A percentile compares a stretch with the other conserved stretches of the same genome.
These are phyloP conservation scores for Sugiyamaella grinbergsii DNA, from an alignment of 1,139 yeast species.

Conservation along the genomic window DNA sequence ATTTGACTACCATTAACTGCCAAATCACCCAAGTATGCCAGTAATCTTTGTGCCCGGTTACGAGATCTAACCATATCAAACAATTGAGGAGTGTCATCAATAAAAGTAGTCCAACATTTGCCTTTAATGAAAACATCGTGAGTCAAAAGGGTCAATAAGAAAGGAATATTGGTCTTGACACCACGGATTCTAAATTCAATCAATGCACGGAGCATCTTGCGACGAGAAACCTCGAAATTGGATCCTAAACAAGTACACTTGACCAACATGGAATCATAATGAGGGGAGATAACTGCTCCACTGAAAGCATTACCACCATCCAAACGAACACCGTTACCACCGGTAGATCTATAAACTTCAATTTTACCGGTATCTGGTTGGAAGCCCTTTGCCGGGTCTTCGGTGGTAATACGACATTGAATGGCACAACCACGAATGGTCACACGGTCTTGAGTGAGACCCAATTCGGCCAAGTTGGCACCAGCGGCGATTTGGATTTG, in stretches of 20 bases:
- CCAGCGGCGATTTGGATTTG: slow-evolving; percentile 99
- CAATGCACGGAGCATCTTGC: slow-evolving; percentile 95
- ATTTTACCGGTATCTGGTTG: slow-evolving; percentile 99
- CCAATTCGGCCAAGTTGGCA: slow-evolving; percentile 87
- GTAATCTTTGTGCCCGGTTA: slow-evolving; percentile 93
- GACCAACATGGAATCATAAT: slow-evolving; percentile 97
- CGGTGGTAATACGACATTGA: slow-evolving; percentile 99
- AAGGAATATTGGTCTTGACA: slow-evolving; percentile 97
- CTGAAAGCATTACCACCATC: slow-evolving; percentile 99
- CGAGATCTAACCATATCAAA: slow-evolving; percentile 94
- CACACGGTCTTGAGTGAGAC: slow-evolving; percentile 89
- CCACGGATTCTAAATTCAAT: slow-evolving; percentile 98
- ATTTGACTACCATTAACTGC: slow-evolving; percentile 94
- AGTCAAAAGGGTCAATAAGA: slow-evolving; percentile 87
- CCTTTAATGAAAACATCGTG: slow-evolving; percentile 88
- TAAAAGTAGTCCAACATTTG: slow-evolving; percentile 97
- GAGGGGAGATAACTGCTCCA: slow-evolving; percentile 97
- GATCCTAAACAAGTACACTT: slow-evolving; percentile 97
- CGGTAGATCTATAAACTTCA: slow-evolving; percentile 97
- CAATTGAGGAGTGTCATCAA: slow-evolving; percentile 94
- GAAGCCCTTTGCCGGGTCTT: slow-evolving; percentile 94
- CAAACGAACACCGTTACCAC: slow-evolving; percentile 98
- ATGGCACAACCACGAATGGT: slow-evolving; percentile 97
- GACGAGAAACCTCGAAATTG: slow-evolving; percentile 92
- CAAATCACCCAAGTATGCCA: slow-evolving; percentile 86